phyloP scores from a whole-genome alignment of 257 asterid species.

The Capsicum pubescens region DNA sequence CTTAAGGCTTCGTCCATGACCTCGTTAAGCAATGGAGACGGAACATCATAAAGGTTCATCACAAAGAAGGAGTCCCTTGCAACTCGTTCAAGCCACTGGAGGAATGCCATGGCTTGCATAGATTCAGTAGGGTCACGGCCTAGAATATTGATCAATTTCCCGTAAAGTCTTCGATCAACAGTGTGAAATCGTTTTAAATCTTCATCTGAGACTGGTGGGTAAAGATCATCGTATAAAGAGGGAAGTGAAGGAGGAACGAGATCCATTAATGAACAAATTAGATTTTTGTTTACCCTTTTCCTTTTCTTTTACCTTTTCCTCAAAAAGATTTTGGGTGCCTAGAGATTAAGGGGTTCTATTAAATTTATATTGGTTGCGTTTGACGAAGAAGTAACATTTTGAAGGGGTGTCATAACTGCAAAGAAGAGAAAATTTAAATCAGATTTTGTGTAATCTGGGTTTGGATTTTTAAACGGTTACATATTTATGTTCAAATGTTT shows the following conservation, averaged over 20 bases:
- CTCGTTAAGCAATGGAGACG: constrained; percentile 37
- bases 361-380: background rate
- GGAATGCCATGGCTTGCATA: constrained; percentile 57
- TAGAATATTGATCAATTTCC: constrained; percentile 40
- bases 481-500: background rate
- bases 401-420: background rate
- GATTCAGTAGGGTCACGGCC: constrained; percentile 61
- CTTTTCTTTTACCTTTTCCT: background rate
- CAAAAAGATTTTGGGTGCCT: background rate
- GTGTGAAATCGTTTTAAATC: constrained; percentile 57
- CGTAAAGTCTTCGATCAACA: constrained; percentile 53
- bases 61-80: constrained; percentile 35
- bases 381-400: background rate
- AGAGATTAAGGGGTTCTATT: background rate
- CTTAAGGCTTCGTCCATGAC: constrained; percentile 47
- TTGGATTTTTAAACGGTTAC: background rate
- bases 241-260: background rate
- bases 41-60: constrained; percentile 39
- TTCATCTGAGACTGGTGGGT: constrained; percentile 47
- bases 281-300: background rate
- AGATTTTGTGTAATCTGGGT: background rate
- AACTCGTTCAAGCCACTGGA: constrained; percentile 61
- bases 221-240: constrained; percentile 37
- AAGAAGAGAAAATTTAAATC: background rate
- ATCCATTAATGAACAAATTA: background rate